Evolutionary conservation across 164 flowering plant genomes (phyloP), one percentile per base, ranked within the genome.

Genomic region (Macadamia integrifolia): DNA sequence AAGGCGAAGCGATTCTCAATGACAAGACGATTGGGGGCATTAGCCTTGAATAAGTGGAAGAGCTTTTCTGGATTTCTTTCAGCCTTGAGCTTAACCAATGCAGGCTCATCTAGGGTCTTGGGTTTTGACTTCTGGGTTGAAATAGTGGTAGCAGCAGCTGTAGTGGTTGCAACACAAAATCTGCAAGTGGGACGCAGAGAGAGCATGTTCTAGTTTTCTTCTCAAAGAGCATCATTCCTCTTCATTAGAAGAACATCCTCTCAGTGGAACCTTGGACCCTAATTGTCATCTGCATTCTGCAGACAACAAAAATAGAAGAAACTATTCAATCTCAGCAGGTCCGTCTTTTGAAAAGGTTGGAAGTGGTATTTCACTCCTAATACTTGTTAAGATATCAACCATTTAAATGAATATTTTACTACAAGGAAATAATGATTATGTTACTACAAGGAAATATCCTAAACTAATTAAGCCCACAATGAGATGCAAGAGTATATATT

Each of bases 11-110:
- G 76, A 60, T 88, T 86, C 73, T 90, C 96, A n/a, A 87, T 59
- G 14, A 90, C 88, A 14, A 85, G 72, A 15, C 80, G 71, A 61
- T 88, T 88, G 44, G 65, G 77, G 17, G 93, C 82, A 71, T 90
- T 88, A 14, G 83, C 85, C 72, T 81, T 82, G 68, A 90, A 88
- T 40, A 90, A 61, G 17, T 79, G 66, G 55, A 84, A 86, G 55
- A 90, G 75, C 80, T 82, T 90, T 0, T 84, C 90, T 6, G 96
- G 93, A 77, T 90, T 82, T 65, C 89, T 71, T 66, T 90, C 96
- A 0, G 81, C 76, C 77, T 90, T 90, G 9, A 90, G 84, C 79
- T 78, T 87, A 30, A 78, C 31, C 10, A 87, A 83, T 3, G 90
- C 90, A 48, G 90, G 87, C 56, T 80, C 83, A 9, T 82, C 81